phyloP scores from a whole-genome alignment of 208 protist genomes.

The Leishmania martiniquensis region DNA sequence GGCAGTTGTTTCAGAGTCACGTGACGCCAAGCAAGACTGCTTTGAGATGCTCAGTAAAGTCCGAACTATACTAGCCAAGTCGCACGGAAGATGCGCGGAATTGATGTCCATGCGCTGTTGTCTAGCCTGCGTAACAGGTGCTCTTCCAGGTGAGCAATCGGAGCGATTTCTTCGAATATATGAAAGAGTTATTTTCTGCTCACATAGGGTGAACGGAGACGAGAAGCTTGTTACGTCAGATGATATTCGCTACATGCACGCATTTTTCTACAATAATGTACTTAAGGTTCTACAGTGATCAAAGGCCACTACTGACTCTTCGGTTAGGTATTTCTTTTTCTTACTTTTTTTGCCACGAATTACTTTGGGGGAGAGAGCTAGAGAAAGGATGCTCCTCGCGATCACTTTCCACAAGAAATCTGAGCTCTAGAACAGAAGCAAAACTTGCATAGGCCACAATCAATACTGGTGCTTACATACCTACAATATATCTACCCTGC shows the following conservation, averaged over 20 bases:
- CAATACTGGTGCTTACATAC: neutral
- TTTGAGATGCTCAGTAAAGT: conserved; percentile 79
- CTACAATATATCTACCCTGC: neutral
- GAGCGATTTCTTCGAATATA: conserved; percentile 84
- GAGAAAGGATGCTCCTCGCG: neutral
- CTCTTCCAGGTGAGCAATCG: conserved; percentile 50
- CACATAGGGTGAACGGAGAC: conserved; percentile 62
- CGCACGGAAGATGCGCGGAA: conserved; percentile 58
- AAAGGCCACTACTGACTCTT: conserved; percentile 9
- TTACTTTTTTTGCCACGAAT: neutral
- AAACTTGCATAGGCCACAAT: too few species aligned
- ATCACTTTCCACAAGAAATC: neutral
- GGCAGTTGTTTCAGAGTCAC: conserved; percentile 62
- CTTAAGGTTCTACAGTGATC: conserved; percentile 73
- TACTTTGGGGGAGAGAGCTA: neutral
- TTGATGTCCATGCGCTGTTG: conserved; percentile 92
- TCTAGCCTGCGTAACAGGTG: conserved; percentile 75
- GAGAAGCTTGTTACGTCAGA: conserved; percentile 62
- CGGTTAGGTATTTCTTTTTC: conserved; percentile 16
- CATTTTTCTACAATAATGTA: conserved; percentile 88
- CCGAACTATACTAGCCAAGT: conserved; percentile 46
- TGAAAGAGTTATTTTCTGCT: conserved; percentile 78
- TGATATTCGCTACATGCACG: conserved; percentile 90
- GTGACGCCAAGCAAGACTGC: conserved; percentile 75
- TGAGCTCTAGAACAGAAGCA: neutral